Evolutionary conservation across 2,329 filamentous ascomycete species (phyloP), one percentile per base, ranked within the genome.

Genomic region (Sporothrix humicola): DNA sequence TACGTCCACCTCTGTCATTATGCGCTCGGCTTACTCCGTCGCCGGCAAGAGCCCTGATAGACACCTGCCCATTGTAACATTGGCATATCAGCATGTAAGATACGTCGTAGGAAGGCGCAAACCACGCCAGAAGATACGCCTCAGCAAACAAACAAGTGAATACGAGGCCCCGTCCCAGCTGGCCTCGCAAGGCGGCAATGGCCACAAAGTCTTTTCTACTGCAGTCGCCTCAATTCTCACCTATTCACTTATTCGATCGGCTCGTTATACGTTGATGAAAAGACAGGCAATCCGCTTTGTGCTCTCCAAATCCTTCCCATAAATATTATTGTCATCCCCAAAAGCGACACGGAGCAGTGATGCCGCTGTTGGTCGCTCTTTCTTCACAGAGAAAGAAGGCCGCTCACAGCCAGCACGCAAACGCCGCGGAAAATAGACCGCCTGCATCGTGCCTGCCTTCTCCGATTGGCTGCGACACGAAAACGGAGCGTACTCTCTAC

Each of bases 391-490:
- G 7, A 37, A 37, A 37, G 31, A 37, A 37, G 44, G 20, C 20
- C 20, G 52, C 52, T 23, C 63, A 61, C 26, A 15, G 23, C 48
- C 56, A 59, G 17, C 46, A 50, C 17, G 17, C 68, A 70, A 42
- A 46, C 71, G 59, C n/a, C 46, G 59, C 71, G 48, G 59, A 56
- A 66, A 65, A 31, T 20, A 46, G 26, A 46, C 31, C 31, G 59
- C 42, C 61, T 59, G 54, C 31, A n/a, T 31, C 17, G 46, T 37
- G 20, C 17, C 59, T 72, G 69, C 44, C 26, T 12, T n/a, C 58
- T 72, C 73, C 73, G 69, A 74, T 74, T 74, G 73, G 73, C 54
- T 48, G 46, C 10, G 20, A 65, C 63, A 72, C 69, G 73, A 69
- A 72, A 69, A 54, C 42, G 73, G 59, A 37, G 66, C 58, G 37